Evolutionary conservation across 768 basidiomycete genomes (phyloP).

Genomic region (Tephrocybe rancida): DNA sequence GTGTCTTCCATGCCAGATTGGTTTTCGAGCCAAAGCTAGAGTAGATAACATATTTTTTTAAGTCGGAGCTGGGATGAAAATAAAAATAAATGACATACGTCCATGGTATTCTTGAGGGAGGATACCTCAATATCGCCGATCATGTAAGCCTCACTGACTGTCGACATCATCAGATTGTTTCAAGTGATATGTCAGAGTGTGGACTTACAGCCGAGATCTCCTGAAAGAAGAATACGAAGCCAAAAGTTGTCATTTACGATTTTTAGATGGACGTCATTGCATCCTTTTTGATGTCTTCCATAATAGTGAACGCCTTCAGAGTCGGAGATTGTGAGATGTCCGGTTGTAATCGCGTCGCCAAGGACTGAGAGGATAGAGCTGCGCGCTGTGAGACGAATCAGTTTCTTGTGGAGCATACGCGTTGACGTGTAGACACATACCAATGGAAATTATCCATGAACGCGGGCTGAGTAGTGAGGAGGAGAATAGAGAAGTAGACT

Average conservation of each 20-base stretch:
- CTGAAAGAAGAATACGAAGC: constrained; percentile 66
- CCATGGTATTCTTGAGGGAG: constrained; percentile 61
- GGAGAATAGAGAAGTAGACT: constrained; percentile 46
- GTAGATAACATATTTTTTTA: constrained; percentile 5
- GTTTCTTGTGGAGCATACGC: constrained; percentile 3
- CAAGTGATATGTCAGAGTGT: neutral
- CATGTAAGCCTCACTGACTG: constrained; percentile 79
- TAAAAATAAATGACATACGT: constrained; percentile 42
- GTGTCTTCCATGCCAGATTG: constrained; percentile 59
- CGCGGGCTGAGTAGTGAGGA: constrained; percentile 46
- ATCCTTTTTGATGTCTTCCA: constrained; percentile 57
- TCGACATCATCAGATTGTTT: constrained; percentile 16
- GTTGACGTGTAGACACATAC: constrained; percentile 28
- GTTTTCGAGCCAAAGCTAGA: constrained; percentile 70
- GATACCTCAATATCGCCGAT: constrained; percentile 67
- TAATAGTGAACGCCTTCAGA: constrained; percentile 61
- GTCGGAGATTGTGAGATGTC: constrained; percentile 64
- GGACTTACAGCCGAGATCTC: constrained; percentile 66
- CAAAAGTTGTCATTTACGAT: constrained; percentile 67
- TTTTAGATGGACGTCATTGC: constrained; percentile 61
- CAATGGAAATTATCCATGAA: constrained; percentile 53
- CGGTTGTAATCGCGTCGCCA: constrained; percentile 57
- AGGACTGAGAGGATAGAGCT: constrained; percentile 62
- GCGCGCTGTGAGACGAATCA: constrained; percentile 44
- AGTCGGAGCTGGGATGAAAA: constrained; percentile 5